phyloP scores from a whole-genome alignment of 2,329 filamentous ascomycete species.

The Scedosporium boydii region DNA sequence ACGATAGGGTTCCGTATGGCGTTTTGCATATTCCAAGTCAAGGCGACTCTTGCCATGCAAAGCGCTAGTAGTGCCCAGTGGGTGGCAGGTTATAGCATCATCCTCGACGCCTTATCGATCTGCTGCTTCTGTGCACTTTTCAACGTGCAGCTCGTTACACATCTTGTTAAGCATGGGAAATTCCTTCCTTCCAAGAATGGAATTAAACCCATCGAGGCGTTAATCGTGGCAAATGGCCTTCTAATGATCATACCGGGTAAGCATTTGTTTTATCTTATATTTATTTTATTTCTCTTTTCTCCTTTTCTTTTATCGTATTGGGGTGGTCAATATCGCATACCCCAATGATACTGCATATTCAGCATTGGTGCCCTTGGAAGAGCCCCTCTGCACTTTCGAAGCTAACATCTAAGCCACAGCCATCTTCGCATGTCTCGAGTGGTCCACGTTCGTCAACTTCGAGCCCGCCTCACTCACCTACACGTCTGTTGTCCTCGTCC shows the following conservation, averaged over 20 bases:
- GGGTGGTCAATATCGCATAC: neutral
- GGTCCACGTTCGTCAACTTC: conserved; percentile 30
- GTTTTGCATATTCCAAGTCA: conserved; percentile 15
- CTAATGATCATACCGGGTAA: conserved; percentile 48
- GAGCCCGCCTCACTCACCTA: conserved; percentile 39
- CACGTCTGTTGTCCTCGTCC: conserved; percentile 39
- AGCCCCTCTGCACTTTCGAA: neutral
- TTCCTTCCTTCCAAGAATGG: conserved; percentile 32
- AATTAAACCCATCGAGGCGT: conserved; percentile 42
- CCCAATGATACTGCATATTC: neutral
- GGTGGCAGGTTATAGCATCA: conserved; percentile 27
- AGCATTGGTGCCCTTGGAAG: neutral
- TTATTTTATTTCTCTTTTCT: no score
- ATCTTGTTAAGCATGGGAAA: conserved; percentile 36
- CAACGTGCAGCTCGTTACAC: conserved; percentile 38
- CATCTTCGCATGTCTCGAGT: conserved; percentile 40
- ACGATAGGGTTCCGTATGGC: conserved; percentile 19
- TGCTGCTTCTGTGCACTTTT: conserved; percentile 48
- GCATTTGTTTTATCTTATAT: conserved; percentile 9
- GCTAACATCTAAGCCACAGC: conserved; percentile 21
- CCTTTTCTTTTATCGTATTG: neutral
- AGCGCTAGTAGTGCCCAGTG: conserved; percentile 13
- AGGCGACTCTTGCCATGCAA: conserved; percentile 7
- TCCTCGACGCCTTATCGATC: conserved; percentile 30
- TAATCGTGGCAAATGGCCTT: conserved; percentile 45